Percentiles rank a stretch among this genome's conserved stretches.
These are phyloP conservation scores for Lasiosphaeria ovina DNA, from an alignment of 495 filamentous ascomycete species.

Conservation along the genomic window DNA sequence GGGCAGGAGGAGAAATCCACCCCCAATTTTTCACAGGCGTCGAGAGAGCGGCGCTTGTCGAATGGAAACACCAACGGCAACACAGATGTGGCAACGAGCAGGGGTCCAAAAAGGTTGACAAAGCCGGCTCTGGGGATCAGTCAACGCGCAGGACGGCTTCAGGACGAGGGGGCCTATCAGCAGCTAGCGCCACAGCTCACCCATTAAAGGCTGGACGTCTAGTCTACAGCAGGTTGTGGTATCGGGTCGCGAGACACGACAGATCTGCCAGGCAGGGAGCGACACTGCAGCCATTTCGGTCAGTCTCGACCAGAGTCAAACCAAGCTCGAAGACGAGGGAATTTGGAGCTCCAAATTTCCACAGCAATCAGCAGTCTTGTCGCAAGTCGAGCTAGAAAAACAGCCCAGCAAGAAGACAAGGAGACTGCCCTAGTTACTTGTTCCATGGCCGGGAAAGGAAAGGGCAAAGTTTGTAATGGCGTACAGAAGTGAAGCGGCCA, in stretches of 20 bases:
- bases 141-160: constrained; percentile 2
- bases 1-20: not conserved
- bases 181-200: constrained; percentile 1
- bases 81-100: constrained; percentile 14
- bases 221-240: constrained; percentile 10
- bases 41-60: not conserved
- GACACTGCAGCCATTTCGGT: not conserved
- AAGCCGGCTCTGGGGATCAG: constrained; percentile 12
- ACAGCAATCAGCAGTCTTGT: not conserved
- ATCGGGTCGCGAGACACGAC: constrained; percentile 22
- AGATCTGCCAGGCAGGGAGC: constrained; percentile 5
- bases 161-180: constrained; percentile 16
- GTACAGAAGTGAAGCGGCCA: not conserved
- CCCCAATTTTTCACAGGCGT: not conserved
- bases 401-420: not conserved
- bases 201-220: constrained; percentile 3
- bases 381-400: not conserved
- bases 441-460: not conserved
- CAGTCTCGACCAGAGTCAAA: not conserved
- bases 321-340: not conserved
- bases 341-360: not conserved
- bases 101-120: constrained; percentile 13
- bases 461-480: not conserved
- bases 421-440: not conserved
- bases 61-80: not conserved